Base-by-base conservation (phyloP, 495 filamentous ascomycete genomes). In the Xylaria telfairii region DNA sequence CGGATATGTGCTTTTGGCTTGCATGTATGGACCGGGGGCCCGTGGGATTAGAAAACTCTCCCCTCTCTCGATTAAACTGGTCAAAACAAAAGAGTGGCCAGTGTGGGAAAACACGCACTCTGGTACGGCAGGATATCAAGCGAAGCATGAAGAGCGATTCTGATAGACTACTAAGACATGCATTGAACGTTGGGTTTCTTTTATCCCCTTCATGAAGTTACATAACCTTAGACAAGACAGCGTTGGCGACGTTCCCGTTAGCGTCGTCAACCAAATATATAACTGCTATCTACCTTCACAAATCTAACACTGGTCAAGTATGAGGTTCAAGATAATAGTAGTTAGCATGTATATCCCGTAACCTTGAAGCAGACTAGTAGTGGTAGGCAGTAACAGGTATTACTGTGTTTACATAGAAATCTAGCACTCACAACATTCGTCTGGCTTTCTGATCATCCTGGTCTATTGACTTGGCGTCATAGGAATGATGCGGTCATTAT, bases 181-280 rank as follows among this genome's bases (percentile, higher is more conserved):
- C 21, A 64, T 41, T 4, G 21, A 32, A 57, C n/a, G 5, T 44
- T n/a, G 24, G 41, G 17, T 30, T 24, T 46, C 39, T 64, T 64
- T 46, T 44, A 4, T 1, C 15, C 13, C 39, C 39, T 30, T 24
- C 4, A 34, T 21, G 39, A 28, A 13, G 34, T 64, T n/a, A 26
- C 59, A 62, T 39, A 28, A 17, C 21, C n/a, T n/a, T 65, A 49
- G 60, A 63, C 32, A 63, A 62, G 60, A 47, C 60, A 28, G 60
- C n/a, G 24, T 30, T 9, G 24, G 24, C n/a, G 13, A 65, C 7
- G 41, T 8, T 4, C 9, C 32, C 34, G 15, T n/a, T 47, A 26
- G 41, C 12, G 26, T 19, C 21, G 59, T 19, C 59, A 7, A 24
- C 7, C 5, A 37, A 37, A 59, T n/a, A 59, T 21, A 59, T 2